Percentiles rank a stretch among this genome's conserved stretches.
Conservation (phyloP, 352 stramenopile species). For the Poterioochromonas sp. region DNA sequence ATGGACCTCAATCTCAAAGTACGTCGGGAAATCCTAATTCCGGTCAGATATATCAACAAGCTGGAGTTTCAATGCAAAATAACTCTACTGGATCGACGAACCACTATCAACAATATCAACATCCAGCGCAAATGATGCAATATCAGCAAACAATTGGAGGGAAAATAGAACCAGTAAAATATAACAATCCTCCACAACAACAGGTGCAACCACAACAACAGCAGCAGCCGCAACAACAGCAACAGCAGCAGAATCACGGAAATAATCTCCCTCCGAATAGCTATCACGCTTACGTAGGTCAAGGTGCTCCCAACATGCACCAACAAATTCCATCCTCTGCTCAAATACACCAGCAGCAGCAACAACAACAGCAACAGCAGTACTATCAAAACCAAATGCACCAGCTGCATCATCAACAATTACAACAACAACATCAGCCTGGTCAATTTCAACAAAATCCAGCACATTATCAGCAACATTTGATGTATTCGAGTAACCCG, state of each 20-base stretch:
- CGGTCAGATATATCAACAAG: too few relatives aligned
- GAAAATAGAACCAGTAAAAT: neutral
- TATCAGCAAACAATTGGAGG: neutral
- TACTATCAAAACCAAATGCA: neutral
- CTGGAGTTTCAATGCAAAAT: neutral
- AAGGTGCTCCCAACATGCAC: neutral
- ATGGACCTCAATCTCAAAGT: too few relatives aligned
- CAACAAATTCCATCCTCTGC: neutral
- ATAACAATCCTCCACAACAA: neutral
- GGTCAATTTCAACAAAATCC: too few relatives aligned
- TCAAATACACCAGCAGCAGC: neutral
- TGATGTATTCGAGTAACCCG: too few relatives aligned
- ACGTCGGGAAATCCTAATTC: too few relatives aligned
- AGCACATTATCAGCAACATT: too few relatives aligned
- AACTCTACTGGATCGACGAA: neutral
- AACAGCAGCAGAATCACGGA: neutral
- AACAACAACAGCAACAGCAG: neutral
- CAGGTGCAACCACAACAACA: neutral
- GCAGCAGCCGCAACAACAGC: slow-evolving; percentile 3
- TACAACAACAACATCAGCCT: too few relatives aligned
- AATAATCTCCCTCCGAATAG: neutral
- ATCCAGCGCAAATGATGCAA: neutral
- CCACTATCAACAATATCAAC: neutral
- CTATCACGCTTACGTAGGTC: neutral
- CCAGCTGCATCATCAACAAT: neutral